Evolutionary conservation across 2,329 filamentous ascomycete species (phyloP).

Genomic region (Emmonsiellopsis sp.): DNA sequence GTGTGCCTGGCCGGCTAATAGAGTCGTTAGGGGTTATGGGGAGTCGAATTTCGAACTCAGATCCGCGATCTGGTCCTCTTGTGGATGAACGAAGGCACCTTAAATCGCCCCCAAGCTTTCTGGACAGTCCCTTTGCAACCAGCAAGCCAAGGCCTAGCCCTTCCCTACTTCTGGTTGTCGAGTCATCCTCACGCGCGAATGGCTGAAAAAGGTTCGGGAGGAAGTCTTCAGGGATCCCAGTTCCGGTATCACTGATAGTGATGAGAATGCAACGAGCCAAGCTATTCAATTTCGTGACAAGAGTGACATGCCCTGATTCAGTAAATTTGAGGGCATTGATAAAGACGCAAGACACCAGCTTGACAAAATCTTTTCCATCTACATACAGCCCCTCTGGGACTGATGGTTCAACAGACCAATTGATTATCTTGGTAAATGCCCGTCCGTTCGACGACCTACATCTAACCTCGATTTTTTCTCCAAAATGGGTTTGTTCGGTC

Average conservation of each 20-base stretch:
- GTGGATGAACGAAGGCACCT: slow-evolving; percentile 55
- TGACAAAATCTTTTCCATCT: slow-evolving; percentile 54
- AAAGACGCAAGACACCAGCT: slow-evolving; percentile 54
- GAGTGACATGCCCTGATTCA: slow-evolving; percentile 50
- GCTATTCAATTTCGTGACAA: slow-evolving; percentile 44
- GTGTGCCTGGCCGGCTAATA: slow-evolving; percentile 41
- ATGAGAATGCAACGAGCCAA: slow-evolving; percentile 49
- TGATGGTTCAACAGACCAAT: slow-evolving; percentile 38
- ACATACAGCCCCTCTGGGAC: slow-evolving; percentile 41
- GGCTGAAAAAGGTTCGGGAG: slow-evolving; percentile 59
- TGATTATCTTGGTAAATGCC: slow-evolving; percentile 33
- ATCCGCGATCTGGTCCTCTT: slow-evolving; percentile 50
- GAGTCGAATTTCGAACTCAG: slow-evolving; percentile 59
- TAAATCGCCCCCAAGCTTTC: slow-evolving; percentile 60
- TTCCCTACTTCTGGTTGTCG: slow-evolving; percentile 57
- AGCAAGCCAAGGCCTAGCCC: slow-evolving; percentile 59
- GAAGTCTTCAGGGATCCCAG: slow-evolving; percentile 58
- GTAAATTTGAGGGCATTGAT: slow-evolving; percentile 65
- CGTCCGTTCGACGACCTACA: slow-evolving; percentile 36
- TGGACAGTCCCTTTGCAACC: slow-evolving; percentile 61
- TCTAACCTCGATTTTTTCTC: slow-evolving; percentile 38
- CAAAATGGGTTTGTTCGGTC: slow-evolving; percentile 32
- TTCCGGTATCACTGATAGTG: slow-evolving; percentile 56
- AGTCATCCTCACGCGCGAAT: slow-evolving; percentile 60
- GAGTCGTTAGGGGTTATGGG: slow-evolving; percentile 46